phyloP scores from a whole-genome alignment of 202 grass and related monocot genomes.

The Cymbopogon flexuosus region DNA sequence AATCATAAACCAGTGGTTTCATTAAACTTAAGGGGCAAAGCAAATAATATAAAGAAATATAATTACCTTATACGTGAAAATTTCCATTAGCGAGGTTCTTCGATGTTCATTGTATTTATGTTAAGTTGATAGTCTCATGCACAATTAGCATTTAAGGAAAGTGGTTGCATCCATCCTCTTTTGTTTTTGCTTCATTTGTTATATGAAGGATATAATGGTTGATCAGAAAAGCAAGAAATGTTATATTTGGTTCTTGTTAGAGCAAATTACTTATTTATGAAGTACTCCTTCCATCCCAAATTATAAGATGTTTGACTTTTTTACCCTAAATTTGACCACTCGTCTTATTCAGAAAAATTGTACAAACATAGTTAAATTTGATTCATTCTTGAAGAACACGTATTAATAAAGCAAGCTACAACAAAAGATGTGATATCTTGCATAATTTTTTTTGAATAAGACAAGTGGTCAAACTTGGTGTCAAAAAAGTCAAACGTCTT shows the following conservation, averaged over 20 bases:
- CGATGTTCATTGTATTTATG: neutral
- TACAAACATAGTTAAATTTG: no score
- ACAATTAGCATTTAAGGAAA: slow-evolving; percentile 8
- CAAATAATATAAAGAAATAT: neutral
- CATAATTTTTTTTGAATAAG: no score
- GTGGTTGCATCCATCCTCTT: slow-evolving; percentile 3
- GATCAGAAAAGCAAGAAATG: neutral
- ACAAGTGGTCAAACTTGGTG: no score
- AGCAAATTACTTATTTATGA: slow-evolving; percentile 13
- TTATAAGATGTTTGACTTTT: no score
- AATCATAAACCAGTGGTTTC: slow-evolving; percentile 1
- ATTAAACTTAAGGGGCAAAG: neutral
- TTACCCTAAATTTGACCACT: no score
- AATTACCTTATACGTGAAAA: neutral
- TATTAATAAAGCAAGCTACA: no score
- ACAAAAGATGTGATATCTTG: no score
- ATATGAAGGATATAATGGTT: neutral
- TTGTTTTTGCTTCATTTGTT: neutral
- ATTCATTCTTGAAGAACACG: no score
- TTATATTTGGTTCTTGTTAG: slow-evolving; percentile 1
- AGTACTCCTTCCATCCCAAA: no score
- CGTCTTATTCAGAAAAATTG: no score
- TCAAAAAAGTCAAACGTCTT: no score
- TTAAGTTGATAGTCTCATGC: neutral
- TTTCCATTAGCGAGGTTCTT: neutral